Evolutionary conservation across 257 asterid genomes (phyloP), one percentile per base, ranked within the genome.

Genomic region (Nicotiana undulata): DNA sequence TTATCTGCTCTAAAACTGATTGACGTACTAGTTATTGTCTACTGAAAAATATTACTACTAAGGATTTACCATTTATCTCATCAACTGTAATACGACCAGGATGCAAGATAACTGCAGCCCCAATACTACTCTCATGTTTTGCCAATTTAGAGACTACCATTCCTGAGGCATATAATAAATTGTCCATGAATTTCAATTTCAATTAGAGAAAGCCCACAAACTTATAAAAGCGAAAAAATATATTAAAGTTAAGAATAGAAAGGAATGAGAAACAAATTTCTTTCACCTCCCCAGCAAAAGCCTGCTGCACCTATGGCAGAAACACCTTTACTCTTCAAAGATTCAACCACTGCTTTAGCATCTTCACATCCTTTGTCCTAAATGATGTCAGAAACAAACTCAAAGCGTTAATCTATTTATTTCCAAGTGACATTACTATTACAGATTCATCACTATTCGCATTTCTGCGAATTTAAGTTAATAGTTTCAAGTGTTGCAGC

Each of bases 231-330:
- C 51, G n/a, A 49, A 2, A 17, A 52, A 46, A 11, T 17, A 9
- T 72, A 12, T 24, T 44, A 22, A 34, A 53, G 18, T 44, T 77
- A 0, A 76, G 26, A 55, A 58, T 6, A 56, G 18, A 63, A 15
- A 24, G 4, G 18, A 63, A 15, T 17, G 4, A 78, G 11, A 18
- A 17, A 18, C 29, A 32, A 1, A 60, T 61, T 66, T 40, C 3
- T 29, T 74, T 79, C 81, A 90, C 97, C 97, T 82, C 97, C 97
- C 97, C 97, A 91, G 85, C 97, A 93, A 84, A 90, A 93, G 31
- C 97, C 97, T 72, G 89, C 93, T 60, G 87, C 93, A 44, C 97
- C 97, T 24, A 93, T 65, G 28, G 87, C 84, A 12, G 87, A 53
- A 7, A 88, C 87, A 46, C 97, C 97, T 86, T 65, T 86, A 88